Evolutionary conservation across 2,329 filamentous ascomycete species (phyloP), one percentile per base, ranked within the genome.

Genomic region (Fusarium sp.): DNA sequence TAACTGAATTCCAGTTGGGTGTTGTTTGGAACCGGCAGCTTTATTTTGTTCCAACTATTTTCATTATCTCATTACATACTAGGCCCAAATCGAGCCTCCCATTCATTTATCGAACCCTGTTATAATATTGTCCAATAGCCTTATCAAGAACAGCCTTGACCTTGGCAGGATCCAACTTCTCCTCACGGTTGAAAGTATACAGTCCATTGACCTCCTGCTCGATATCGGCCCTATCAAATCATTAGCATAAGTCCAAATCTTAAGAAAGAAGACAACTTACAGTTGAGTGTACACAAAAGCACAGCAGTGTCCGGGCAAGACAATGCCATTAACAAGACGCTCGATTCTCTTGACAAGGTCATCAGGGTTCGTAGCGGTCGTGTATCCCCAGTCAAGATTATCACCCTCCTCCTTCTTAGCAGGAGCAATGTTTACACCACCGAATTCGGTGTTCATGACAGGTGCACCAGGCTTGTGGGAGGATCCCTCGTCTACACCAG

Each of bases 171-270:
- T 87, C 84, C 44, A 92, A 79, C 79, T 92, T 92, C 64, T 85
- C 85, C 70, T 83, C 81, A 2, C 90, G 83, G 65, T 91, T 85
- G 67, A 86, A 90, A 1, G 88, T 86, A 70, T 91, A 91, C 25
- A 92, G 73, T 0, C 90, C 90, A 70, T 92, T 92, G 37, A 88
- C 87, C 74, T 92, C 90, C 72, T 92, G 89, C 77, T 92, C 89
- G 54, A 92, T 89, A 73, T 89, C 86, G 60, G 83, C 83, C 40
- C 83, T 85, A 44, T 37, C 14, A 12, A 3, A 24, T 1, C 3
- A 53, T 66, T 74, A 75, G 45, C 54, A 53, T 22, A 24, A n/a
- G 34, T 14, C 40, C 34, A 54, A 22, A 22, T 18, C 59, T 29
- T n/a, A 10, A 14, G 7, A 8, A 6, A 48, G 13, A 25, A 5